phyloP scores from a whole-genome alignment of 768 basidiomycete genomes.

The Macrocybe gigantea region DNA sequence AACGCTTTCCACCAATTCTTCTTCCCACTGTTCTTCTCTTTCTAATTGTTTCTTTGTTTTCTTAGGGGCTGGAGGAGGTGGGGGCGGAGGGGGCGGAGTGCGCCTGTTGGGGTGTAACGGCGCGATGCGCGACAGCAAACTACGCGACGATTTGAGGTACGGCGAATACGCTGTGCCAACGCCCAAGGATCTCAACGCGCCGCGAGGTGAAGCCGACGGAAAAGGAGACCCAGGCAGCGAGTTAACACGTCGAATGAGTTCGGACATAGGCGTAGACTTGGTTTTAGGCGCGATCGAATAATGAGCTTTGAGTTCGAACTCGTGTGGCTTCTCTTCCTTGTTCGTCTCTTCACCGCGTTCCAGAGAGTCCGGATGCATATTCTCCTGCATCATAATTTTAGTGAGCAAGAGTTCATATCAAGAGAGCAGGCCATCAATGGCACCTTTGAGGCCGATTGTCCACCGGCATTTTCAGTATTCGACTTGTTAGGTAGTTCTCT shows the following conservation, averaged over 20 bases:
- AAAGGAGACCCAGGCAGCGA: constrained; percentile 63
- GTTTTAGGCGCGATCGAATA: constrained; percentile 45
- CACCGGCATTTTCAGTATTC: too few species aligned
- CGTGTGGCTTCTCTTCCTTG: too few species aligned
- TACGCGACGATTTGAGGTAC: constrained; percentile 57
- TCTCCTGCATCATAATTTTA: constrained; percentile 16
- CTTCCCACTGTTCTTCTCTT: constrained; percentile 75
- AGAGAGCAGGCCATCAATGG: too few species aligned
- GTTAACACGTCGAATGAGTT: constrained; percentile 68
- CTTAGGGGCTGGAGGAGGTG: constrained; percentile 64
- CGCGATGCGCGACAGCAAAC: constrained; percentile 60
- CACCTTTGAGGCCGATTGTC: too few species aligned
- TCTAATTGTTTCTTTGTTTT: constrained; percentile 78
- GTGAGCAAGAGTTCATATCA: too few species aligned
- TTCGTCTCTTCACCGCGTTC: too few species aligned
- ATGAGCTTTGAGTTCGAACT: constrained; percentile 10
- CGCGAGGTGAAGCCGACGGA: constrained; percentile 21
- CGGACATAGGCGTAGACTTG: constrained; percentile 62
- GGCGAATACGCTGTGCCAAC: constrained; percentile 50
- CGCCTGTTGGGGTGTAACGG: constrained; percentile 71
- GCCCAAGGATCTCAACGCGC: constrained; percentile 11
- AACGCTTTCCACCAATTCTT: constrained; percentile 67
- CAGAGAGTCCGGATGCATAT: constrained; percentile 5
- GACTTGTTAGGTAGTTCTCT: too few species aligned
- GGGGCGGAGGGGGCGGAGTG: constrained; percentile 68